Percentiles rank a stretch among this genome's conserved stretches.
phyloP scores from a whole-genome alignment of 164 flowering plant species.

The Chloranthus sessilifolius region DNA sequence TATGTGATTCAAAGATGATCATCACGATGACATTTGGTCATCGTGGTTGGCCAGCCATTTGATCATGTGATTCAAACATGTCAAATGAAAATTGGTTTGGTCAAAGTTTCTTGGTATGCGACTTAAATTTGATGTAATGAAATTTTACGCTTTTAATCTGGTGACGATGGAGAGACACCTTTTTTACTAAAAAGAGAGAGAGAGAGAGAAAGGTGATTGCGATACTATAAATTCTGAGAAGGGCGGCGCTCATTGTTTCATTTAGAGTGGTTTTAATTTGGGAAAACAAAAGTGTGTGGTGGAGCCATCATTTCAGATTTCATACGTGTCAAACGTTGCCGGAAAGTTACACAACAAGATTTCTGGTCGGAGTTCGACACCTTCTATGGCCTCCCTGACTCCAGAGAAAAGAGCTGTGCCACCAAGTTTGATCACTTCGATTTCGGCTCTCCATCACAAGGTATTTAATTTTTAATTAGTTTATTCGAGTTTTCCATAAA shows the following conservation, averaged over 20 bases:
- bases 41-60: too few species aligned
- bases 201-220: too few species aligned
- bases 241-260: neutral
- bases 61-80: too few species aligned
- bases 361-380: conserved; percentile 46
- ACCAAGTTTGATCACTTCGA: neutral
- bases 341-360: conserved; percentile 28
- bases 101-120: too few species aligned
- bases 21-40: too few species aligned
- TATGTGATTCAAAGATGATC: too few species aligned
- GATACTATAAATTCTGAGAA: conserved; percentile 1
- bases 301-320: conserved; percentile 56
- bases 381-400: conserved; percentile 25
- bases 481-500: neutral
- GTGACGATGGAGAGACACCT: too few species aligned
- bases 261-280: neutral
- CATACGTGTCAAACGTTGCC: conserved; percentile 17
- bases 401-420: neutral
- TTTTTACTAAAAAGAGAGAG: too few species aligned
- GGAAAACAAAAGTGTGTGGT: conserved; percentile 39
- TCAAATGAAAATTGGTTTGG: too few species aligned
- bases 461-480: too few species aligned
- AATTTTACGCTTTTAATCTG: too few species aligned
- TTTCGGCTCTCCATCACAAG: neutral
- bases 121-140: too few species aligned